Evolutionary conservation across 768 basidiomycete genomes (phyloP), one percentile per base, ranked within the genome.

Genomic region (Kwoniella sp.): DNA sequence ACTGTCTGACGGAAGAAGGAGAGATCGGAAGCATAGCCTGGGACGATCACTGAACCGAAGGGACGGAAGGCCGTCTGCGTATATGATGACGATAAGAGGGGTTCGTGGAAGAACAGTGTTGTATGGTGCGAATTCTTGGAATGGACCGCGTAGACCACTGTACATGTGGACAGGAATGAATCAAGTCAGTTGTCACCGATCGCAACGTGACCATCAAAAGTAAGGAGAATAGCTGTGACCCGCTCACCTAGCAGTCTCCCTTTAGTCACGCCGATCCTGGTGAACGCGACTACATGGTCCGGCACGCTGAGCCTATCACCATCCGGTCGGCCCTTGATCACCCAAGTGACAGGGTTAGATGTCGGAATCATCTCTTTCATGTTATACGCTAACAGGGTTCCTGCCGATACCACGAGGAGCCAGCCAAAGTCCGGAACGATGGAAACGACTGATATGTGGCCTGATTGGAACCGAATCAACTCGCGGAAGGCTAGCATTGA

Each of bases 1-100:
- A 75, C 68, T 0, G 76, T 78, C 60, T 75, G 72, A 20, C 69
- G 61, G 63, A 78, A 78, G 60, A 78, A 78, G 8, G 62, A 64
- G 17, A 78, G 55, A 20, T 74, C 74, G 12, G 72, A 72, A 0
- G 74, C 74, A 52, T 67, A 68, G 34, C 76, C 76, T 30, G 76
- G 74, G 0, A 78, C 50, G 9, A 25, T 58, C 13, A 71, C 65
- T 1, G 48, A 57, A 17, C 72, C 70, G 67, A 75, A 78, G 0
- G 61, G 62, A 1, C 76, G 65, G 56, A 77, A 77, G 4, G 66
- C 23, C 1, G 52, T 23, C 12, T 26, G 23, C 26, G 12, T 26
- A 23, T 34, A 45, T 3, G 51, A 25, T 31, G 63, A 53, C 15
- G 52, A 54, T 31, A 34, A 26, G 2, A 78, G 63, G 4, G 76